Evolutionary conservation across 176 grass and related monocot species (phyloP).

Genomic region (Thalia dealbata): DNA sequence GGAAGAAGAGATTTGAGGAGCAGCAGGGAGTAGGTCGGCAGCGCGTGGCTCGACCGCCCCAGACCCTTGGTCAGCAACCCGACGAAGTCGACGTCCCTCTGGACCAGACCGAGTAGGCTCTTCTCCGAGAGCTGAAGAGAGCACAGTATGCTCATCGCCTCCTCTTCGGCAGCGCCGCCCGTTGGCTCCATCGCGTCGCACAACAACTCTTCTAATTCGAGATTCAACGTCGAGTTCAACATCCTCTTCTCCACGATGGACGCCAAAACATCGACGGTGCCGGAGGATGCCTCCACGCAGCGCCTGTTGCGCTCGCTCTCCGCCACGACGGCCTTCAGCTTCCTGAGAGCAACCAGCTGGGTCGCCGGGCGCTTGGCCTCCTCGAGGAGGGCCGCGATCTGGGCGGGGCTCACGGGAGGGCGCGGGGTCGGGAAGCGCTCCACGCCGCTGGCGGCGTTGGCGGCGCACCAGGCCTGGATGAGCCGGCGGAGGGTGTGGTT

Average conservation of each 20-base stretch:
- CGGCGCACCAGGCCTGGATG: conserved; percentile 77
- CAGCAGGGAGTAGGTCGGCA: conserved; percentile 5
- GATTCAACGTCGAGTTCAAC: not conserved
- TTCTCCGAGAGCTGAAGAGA: conserved; percentile 25
- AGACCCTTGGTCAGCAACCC: conserved; percentile 27
- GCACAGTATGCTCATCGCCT: conserved; percentile 41
- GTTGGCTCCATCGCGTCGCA: not conserved
- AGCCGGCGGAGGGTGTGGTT: conserved; percentile 90
- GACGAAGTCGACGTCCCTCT: conserved; percentile 14
- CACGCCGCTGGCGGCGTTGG: conserved; percentile 40
- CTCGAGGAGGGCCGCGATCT: conserved; percentile 35
- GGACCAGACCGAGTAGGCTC: conserved; percentile 5
- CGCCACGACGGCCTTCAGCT: conserved; percentile 39
- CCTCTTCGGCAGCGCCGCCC: conserved; percentile 10
- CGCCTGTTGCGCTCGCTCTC: conserved; percentile 76
- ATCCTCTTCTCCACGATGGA: conserved; percentile 30
- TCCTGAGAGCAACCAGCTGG: conserved; percentile 24
- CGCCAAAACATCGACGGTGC: conserved; percentile 37
- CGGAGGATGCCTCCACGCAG: conserved; percentile 41
- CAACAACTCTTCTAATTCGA: not conserved
- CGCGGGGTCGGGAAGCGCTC: conserved; percentile 88
- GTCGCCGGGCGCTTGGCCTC: conserved; percentile 10
- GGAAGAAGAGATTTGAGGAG: conserved; percentile 24
- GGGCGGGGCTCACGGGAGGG: conserved; percentile 41
- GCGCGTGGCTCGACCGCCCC: not conserved